Evolutionary conservation across 345 rosid genomes (phyloP).

Genomic region (Eucalyptus erythrocorys): DNA sequence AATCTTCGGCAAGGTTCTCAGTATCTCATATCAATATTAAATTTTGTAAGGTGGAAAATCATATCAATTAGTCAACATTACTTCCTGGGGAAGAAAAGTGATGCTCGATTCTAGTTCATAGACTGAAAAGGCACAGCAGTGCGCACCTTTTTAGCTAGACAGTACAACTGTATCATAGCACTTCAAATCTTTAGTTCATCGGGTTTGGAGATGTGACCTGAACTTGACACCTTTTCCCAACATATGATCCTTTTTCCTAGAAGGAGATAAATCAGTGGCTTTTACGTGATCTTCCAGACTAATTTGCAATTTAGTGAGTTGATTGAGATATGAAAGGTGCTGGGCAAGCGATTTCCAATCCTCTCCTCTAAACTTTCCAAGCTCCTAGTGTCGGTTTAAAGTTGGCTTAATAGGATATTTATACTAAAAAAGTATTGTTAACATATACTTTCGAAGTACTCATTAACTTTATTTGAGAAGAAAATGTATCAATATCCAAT

Average conservation of each 20-base stretch:
- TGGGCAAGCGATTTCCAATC: neutral
- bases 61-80: neutral
- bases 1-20: neutral
- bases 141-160: neutral
- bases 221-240: neutral
- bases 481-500: neutral
- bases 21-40: neutral
- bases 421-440: neutral
- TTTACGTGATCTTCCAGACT: neutral
- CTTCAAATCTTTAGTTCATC: neutral
- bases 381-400: neutral
- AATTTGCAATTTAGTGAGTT: neutral
- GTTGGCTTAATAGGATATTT: neutral
- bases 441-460: neutral
- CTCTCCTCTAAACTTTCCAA: neutral
- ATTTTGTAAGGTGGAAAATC: neutral
- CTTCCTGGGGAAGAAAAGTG: neutral
- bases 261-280: neutral
- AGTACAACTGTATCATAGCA: neutral
- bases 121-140: neutral
- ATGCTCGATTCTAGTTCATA: neutral
- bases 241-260: neutral
- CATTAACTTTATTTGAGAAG: neutral
- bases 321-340: neutral
- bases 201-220: neutral